These are phyloP conservation scores for Linderina pennispora DNA, from an alignment of 192 early-diverging fungal genomes.

Conservation along the genomic window DNA sequence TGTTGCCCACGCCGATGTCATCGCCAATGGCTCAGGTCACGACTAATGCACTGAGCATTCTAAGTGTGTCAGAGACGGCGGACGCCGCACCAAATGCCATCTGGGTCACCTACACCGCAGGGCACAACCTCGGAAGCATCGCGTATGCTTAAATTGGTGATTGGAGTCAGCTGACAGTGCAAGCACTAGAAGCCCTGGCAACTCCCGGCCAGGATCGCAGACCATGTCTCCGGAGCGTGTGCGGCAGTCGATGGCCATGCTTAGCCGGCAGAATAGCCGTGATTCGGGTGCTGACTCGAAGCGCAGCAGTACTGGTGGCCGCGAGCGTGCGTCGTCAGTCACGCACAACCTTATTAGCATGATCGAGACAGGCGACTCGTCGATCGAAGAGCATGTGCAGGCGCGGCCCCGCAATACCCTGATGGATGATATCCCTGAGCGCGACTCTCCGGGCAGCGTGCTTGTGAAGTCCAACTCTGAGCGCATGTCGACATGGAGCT, in stretches of 20 bases:
- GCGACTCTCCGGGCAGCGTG: too few relatives aligned
- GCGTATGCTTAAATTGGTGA: constrained; percentile 35
- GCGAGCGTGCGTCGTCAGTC: constrained; percentile 23
- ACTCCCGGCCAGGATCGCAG: not conserved
- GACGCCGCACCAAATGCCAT: too few relatives aligned
- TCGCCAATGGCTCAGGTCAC: constrained; percentile 13
- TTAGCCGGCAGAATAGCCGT: too few relatives aligned
- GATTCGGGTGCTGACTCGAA: too few relatives aligned
- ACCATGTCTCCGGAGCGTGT: not conserved
- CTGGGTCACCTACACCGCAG: too few relatives aligned
- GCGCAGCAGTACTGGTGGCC: too few relatives aligned
- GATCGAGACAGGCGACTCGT: constrained; percentile 14
- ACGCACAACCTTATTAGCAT: constrained; percentile 24
- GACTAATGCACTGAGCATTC: constrained; percentile 14
- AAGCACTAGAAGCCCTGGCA: not conserved
- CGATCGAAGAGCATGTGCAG: constrained; percentile 6
- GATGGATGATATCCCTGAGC: constrained; percentile 8
- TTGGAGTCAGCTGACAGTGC: constrained; percentile 24
- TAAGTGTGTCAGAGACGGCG: too few relatives aligned
- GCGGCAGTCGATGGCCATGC: too few relatives aligned
- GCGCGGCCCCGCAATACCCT: too few relatives aligned
- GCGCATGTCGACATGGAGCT: constrained; percentile 47
- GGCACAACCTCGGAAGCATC: constrained; percentile 38
- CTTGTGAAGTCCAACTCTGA: too few relatives aligned
- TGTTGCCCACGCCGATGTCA: constrained; percentile 17